Conservation (phyloP, 345 rosid species). For the Pistacia integerrima region DNA sequence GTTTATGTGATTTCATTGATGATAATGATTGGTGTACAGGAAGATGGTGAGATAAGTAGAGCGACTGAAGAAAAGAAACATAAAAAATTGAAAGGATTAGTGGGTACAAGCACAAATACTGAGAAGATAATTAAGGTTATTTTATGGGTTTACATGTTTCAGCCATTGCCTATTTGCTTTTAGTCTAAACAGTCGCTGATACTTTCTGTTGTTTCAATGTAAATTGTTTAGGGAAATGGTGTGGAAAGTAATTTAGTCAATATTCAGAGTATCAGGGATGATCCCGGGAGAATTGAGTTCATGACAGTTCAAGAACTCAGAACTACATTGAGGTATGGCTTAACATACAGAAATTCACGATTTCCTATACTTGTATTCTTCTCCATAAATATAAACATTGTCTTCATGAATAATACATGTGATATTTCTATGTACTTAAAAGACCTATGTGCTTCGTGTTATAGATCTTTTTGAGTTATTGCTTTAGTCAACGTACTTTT, state of each 20-base stretch:
- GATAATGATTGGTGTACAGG: background rate
- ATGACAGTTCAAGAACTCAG: conserved; percentile 83
- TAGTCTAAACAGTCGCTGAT: background rate
- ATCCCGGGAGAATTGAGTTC: conserved; percentile 44
- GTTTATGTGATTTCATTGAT: background rate
- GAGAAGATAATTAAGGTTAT: conserved; percentile 21
- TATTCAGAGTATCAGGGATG: conserved; percentile 41
- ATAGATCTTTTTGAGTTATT: background rate
- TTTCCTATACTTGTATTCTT: background rate
- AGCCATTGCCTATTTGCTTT: background rate
- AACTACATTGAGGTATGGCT: conserved; percentile 54
- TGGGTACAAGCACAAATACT: conserved; percentile 13
- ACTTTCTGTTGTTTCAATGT: background rate
- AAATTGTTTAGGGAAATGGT: conserved; percentile 21
- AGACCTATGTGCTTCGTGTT: background rate
- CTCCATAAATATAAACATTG: background rate
- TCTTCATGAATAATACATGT: background rate
- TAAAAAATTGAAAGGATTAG: conserved; percentile 37
- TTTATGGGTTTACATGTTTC: background rate
- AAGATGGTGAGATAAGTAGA: background rate
- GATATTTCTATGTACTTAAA: background rate
- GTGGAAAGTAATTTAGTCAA: conserved; percentile 17
- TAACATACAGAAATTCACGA: background rate
- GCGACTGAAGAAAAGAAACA: conserved; percentile 30
- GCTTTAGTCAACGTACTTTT: background rate